phyloP scores from a whole-genome alignment of 2,329 filamentous ascomycete genomes.

The Grosmannia huntii region DNA sequence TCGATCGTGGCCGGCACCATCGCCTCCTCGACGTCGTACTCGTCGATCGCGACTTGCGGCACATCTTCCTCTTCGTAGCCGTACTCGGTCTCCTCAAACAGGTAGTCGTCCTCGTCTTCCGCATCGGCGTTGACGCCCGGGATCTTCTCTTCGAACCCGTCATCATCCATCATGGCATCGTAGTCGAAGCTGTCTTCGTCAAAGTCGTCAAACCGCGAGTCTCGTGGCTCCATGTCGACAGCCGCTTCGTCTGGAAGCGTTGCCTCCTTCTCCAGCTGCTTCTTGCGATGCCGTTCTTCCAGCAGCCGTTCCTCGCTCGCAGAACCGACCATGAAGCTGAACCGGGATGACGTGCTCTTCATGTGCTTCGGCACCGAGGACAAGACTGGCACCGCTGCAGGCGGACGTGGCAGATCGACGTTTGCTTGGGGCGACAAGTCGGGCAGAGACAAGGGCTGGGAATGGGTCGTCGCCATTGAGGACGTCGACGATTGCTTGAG shows the following conservation, averaged over 20 bases:
- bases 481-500: conserved; percentile 15
- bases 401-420: neutral
- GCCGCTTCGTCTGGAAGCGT: conserved; percentile 19
- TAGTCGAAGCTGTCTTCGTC: conserved; percentile 49
- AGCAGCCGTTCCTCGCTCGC: conserved; percentile 55
- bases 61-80: conserved; percentile 36
- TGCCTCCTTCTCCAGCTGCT: conserved; percentile 47
- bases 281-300: conserved; percentile 60
- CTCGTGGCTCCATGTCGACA: conserved; percentile 19
- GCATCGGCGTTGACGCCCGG: conserved; percentile 36
- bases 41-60: neutral
- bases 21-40: neutral
- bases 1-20: neutral
- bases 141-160: conserved; percentile 54
- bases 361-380: conserved; percentile 48
- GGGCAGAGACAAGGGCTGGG: conserved; percentile 40
- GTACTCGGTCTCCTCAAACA: conserved; percentile 19
- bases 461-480: conserved; percentile 28
- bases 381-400: conserved; percentile 13
- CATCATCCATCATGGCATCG: conserved; percentile 52
- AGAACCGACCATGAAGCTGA: conserved; percentile 67
- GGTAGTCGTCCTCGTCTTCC: conserved; percentile 24
- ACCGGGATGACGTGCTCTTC: conserved; percentile 67
- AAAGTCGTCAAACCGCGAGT: conserved; percentile 48
- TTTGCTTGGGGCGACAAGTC: conserved; percentile 31